Evolutionary conservation across 2,329 filamentous ascomycete genomes (phyloP).

Genomic region (Cordyceps cicadae): DNA sequence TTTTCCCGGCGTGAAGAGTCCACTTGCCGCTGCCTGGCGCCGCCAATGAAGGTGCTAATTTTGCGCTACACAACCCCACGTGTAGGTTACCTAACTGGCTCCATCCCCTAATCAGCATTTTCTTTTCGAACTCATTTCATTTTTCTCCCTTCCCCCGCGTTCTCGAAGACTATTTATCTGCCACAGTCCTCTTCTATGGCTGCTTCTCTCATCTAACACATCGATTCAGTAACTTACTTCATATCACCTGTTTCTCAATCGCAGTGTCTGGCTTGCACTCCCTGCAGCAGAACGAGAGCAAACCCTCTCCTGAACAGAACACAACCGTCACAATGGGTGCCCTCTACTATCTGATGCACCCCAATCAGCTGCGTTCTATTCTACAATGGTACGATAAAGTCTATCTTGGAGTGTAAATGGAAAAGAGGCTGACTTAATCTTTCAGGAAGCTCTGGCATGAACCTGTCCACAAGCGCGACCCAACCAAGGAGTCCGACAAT

Average conservation of each 20-base stretch:
- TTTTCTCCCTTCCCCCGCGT: neutral
- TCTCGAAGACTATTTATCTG: neutral
- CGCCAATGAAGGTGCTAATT: neutral
- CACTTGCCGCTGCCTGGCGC: neutral
- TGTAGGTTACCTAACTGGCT: neutral
- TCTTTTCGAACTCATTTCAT: neutral
- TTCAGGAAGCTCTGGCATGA: constrained; percentile 93
- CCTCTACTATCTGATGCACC: constrained; percentile 68
- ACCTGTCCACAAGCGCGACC: constrained; percentile 76
- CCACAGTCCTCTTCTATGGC: neutral
- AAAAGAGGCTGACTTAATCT: constrained; percentile 15
- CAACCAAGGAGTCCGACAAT: constrained; percentile 62
- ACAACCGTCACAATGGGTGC: constrained; percentile 44
- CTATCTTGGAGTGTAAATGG: neutral
- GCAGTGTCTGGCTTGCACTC: neutral
- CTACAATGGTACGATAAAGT: constrained; percentile 66
- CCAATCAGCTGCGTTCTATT: constrained; percentile 69
- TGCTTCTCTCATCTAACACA: neutral
- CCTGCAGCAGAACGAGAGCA: neutral
- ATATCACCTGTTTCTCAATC: neutral
- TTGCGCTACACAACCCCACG: neutral
- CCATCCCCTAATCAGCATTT: constrained; percentile 1
- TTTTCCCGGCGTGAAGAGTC: neutral
- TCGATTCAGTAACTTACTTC: neutral
- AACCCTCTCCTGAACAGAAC: neutral